These are phyloP conservation scores for Panaeolus cyanescens DNA, from an alignment of 768 basidiomycete genomes.

Conservation along the genomic window DNA sequence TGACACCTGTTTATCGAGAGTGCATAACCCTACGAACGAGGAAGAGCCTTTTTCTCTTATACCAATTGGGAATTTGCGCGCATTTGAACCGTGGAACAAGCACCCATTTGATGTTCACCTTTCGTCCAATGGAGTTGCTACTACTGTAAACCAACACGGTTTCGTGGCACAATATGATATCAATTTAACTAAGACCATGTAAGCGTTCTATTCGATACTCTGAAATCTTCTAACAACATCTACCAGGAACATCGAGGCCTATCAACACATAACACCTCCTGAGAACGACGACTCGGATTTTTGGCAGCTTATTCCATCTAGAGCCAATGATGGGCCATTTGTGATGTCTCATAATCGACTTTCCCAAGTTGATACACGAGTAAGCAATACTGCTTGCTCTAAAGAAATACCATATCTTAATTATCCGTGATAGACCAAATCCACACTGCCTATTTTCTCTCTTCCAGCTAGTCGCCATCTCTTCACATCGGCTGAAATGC, in stretches of 20 bases:
- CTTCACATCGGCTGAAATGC: constrained; percentile 54
- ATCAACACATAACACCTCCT: constrained; percentile 51
- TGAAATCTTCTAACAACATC: background rate
- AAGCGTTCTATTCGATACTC: background rate
- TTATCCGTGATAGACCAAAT: constrained; percentile 12
- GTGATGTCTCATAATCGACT: constrained; percentile 5
- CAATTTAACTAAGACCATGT: background rate
- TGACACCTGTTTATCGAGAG: constrained; percentile 14
- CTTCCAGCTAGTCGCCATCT: constrained; percentile 33
- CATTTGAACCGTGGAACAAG: background rate
- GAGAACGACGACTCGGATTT: constrained; percentile 7
- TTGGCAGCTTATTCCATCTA: background rate
- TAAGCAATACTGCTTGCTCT: constrained; percentile 28
- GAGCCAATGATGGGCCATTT: background rate
- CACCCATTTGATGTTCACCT: background rate
- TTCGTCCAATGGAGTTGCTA: background rate
- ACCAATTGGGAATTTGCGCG: background rate
- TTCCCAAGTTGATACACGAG: constrained; percentile 55
- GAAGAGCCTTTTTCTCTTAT: background rate
- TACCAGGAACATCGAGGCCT: constrained; percentile 10
- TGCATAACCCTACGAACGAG: background rate
- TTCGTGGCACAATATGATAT: background rate
- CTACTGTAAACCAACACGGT: background rate
- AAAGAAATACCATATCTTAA: background rate
- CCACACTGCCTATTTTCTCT: constrained; percentile 22